Evolutionary conservation across 495 filamentous ascomycete genomes (phyloP), one percentile per base, ranked within the genome.

Genomic region (Xylaria bambusicola): DNA sequence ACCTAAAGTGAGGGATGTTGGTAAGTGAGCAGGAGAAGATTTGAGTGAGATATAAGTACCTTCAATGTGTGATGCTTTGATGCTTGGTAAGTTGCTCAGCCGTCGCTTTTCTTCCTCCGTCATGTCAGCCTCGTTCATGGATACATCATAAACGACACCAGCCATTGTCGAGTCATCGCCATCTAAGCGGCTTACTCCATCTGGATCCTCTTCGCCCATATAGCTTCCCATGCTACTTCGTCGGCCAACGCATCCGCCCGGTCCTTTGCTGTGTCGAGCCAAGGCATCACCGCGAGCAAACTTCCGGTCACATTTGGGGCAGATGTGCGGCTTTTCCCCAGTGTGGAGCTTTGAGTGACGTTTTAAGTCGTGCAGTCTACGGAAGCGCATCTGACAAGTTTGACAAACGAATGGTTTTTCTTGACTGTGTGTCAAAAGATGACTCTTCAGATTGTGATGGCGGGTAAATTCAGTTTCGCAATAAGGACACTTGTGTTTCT

Each of bases 401-500:
- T 89, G 84, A 66, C 94, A 99, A 21, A 91, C 84, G 67, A 92
- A 99, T 0, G 94, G 94, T 71, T 99, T 99, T 73, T 98, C 95
- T 74, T 99, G 94, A 63, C 93, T 97, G 69, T 99, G 94, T 0
- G 94, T 99, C 58, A 99, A 84, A 33, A 99, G 83, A 77, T 99
- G 94, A 61, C 91, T 96, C 73, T 99, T 99, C n/a, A 99, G 84
- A 63, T 99, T 99, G 69, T 99, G 94, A 69, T 98, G 95, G 9
- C 94, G 84, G 9, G 94, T 99, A 66, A 99, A 99, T 66, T 95
- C 93, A 7, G 95, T 97, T 3, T 90, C 81, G 77, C 94, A 99
- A 72, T 96, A 96, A 2, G 89, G 92, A 66, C 94, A 99, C 60
- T 93, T 95, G 75, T 99, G 93, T 64, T 94, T 94, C 73, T 95